phyloP scores from a whole-genome alignment of 2,329 filamentous ascomycete genomes.

The Fusarium musae region DNA sequence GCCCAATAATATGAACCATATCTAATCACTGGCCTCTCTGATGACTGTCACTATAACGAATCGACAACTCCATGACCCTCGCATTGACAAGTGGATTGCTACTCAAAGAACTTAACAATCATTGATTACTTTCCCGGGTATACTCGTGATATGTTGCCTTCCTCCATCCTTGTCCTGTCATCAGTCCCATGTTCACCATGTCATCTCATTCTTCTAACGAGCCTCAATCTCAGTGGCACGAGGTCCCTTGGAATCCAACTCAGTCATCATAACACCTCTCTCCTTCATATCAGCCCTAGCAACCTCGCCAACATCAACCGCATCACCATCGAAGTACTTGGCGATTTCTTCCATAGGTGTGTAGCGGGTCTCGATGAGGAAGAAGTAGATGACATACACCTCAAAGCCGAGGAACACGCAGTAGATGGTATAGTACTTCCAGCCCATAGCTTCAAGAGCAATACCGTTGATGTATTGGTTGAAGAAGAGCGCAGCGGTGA shows the following conservation, averaged over 20 bases:
- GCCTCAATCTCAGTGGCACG: slow-evolving; percentile 2
- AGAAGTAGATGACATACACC: slow-evolving; percentile 29
- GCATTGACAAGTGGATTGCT: not conserved
- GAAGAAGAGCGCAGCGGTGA: slow-evolving; percentile 27
- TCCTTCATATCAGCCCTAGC: slow-evolving; percentile 21
- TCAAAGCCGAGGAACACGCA: slow-evolving; percentile 17
- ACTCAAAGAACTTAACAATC: too few species aligned
- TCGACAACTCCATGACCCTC: fast-evolving
- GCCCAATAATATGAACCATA: not conserved
- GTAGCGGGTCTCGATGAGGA: slow-evolving; percentile 21
- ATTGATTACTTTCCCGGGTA: not conserved
- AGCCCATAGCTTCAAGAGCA: slow-evolving; percentile 17
- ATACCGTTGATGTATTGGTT: slow-evolving; percentile 37
- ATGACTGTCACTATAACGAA: too few species aligned
- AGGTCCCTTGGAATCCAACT: not conserved
- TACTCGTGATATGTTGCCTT: not conserved
- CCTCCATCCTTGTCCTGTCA: fast-evolving
- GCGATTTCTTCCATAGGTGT: slow-evolving; percentile 23
- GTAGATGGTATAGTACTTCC: slow-evolving; percentile 36
- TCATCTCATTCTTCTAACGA: not conserved
- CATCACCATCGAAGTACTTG: slow-evolving; percentile 14
- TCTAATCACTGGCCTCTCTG: not conserved
- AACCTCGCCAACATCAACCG: slow-evolving; percentile 14
- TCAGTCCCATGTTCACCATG: fast-evolving
- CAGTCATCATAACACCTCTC: not conserved